Conservation (phyloP, 2,329 filamentous ascomycete species). For the Aspergillus hortae region DNA sequence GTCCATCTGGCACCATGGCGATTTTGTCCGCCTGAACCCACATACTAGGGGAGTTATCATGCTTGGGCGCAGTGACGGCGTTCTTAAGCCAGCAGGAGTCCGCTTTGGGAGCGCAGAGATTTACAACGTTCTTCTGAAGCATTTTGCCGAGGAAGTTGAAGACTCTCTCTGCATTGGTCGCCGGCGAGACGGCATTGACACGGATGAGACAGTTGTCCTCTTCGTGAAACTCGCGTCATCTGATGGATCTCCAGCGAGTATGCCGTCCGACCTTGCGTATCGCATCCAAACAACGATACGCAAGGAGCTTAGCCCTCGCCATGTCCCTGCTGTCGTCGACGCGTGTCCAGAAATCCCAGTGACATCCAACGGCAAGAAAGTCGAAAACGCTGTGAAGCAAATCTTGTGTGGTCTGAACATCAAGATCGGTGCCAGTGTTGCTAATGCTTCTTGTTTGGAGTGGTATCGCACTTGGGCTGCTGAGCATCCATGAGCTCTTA, state of each 20-base stretch:
- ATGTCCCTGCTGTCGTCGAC: constrained; percentile 81
- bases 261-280: constrained; percentile 58
- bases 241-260: constrained; percentile 28
- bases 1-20: constrained; percentile 83
- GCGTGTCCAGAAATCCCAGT: constrained; percentile 83
- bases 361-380: constrained; percentile 95
- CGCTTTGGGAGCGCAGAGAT: constrained; percentile 93
- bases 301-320: constrained; percentile 77
- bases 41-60: constrained; percentile 76
- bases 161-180: constrained; percentile 87
- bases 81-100: constrained; percentile 87
- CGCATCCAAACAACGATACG: constrained; percentile 67
- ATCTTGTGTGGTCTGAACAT: constrained; percentile 84
- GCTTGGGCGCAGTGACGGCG: constrained; percentile 88
- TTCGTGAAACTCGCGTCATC: constrained; percentile 71
- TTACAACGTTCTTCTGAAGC: constrained; percentile 85
- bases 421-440: constrained; percentile 89
- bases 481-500: constrained; percentile 39
- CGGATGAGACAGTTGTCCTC: constrained; percentile 80
- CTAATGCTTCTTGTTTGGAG: constrained; percentile 80
- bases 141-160: constrained; percentile 73
- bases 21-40: constrained; percentile 74
- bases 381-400: constrained; percentile 95
- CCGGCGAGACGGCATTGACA: constrained; percentile 63
- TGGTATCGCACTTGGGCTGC: constrained; percentile 81